Percentiles rank a stretch among this genome's conserved stretches.
Conservation (phyloP, 2,329 filamentous ascomycete genomes). For the Fusarium ambrosium region DNA sequence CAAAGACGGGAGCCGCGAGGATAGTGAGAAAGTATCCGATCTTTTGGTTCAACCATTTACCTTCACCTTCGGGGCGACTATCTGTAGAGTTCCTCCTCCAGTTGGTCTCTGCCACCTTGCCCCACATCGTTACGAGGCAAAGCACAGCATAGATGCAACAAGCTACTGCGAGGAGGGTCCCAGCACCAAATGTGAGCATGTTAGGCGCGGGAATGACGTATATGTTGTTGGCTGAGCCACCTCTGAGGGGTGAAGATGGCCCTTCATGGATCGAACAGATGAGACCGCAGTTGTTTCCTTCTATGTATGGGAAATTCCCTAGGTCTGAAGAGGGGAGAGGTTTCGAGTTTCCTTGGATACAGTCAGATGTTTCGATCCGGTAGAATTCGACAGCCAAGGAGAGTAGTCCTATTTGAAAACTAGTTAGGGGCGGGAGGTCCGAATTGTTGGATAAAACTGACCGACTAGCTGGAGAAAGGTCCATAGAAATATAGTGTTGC, state of each 20-base stretch:
- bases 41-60: conserved; percentile 65
- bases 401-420: conserved; percentile 61
- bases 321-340: conserved; percentile 51
- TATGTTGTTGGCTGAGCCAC: no score
- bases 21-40: conserved; percentile 67
- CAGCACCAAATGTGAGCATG: no score
- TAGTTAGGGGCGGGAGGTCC: no score
- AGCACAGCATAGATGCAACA: conserved; percentile 76
- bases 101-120: conserved; percentile 68
- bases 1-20: conserved; percentile 71
- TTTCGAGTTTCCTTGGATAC: conserved; percentile 56
- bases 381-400: conserved; percentile 76
- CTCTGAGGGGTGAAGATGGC: no score
- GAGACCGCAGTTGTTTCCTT: no score
- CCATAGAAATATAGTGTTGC: conserved; percentile 78
- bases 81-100: conserved; percentile 63
- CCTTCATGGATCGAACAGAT: no score
- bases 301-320: no score
- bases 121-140: conserved; percentile 72
- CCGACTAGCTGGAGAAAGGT: conserved; percentile 71
- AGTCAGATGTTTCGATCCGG: conserved; percentile 61
- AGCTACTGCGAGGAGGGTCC: conserved; percentile 64
- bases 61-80: conserved; percentile 63
- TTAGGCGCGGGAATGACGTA: no score
- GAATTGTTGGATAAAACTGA: conserved; percentile 45